Percentiles rank a stretch among this genome's conserved stretches.
Evolutionary conservation across 2,329 filamentous ascomycete species (phyloP).

Genomic region (Cytospora paraplurivora): DNA sequence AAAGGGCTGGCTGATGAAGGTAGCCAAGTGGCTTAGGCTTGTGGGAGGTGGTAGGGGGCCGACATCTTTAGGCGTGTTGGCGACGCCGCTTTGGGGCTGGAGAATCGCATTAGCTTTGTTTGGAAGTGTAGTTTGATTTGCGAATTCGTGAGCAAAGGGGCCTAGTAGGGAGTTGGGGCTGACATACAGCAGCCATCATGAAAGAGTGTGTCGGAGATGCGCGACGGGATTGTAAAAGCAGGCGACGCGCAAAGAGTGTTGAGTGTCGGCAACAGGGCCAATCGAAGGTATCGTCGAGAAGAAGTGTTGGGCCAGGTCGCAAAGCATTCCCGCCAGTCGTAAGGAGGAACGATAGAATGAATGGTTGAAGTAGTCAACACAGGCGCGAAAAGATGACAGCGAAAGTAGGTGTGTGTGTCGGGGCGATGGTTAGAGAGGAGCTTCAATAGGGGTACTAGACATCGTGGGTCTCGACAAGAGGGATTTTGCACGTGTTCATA

Average conservation of each 20-base stretch:
- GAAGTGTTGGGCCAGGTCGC: conserved; percentile 6
- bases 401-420: conserved; percentile 9
- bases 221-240: conserved; percentile 16
- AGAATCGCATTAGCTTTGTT: conserved; percentile 17
- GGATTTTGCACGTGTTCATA: conserved; percentile 22
- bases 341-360: neutral
- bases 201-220: conserved; percentile 12
- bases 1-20: conserved; percentile 75
- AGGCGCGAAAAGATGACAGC: conserved; percentile 11
- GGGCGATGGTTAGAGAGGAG: conserved; percentile 22
- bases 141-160: conserved; percentile 1
- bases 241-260: conserved; percentile 15
- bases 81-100: conserved; percentile 23
- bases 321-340: conserved; percentile 24
- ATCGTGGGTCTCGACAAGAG: conserved; percentile 25
- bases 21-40: conserved; percentile 42
- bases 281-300: conserved; percentile 6
- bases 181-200: conserved; percentile 45
- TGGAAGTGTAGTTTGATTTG: conserved; percentile 4
- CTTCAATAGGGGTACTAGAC: conserved; percentile 22
- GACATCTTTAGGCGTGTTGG: conserved; percentile 11
- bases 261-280: conserved; percentile 17
- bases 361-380: conserved; percentile 4
- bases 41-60: conserved; percentile 33
- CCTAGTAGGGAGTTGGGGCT: conserved; percentile 24